A percentile compares a stretch with the other conserved stretches of the same genome.
Conservation (phyloP, 1,284 basidiomycete species). For the Heterobasidion parviporum region DNA sequence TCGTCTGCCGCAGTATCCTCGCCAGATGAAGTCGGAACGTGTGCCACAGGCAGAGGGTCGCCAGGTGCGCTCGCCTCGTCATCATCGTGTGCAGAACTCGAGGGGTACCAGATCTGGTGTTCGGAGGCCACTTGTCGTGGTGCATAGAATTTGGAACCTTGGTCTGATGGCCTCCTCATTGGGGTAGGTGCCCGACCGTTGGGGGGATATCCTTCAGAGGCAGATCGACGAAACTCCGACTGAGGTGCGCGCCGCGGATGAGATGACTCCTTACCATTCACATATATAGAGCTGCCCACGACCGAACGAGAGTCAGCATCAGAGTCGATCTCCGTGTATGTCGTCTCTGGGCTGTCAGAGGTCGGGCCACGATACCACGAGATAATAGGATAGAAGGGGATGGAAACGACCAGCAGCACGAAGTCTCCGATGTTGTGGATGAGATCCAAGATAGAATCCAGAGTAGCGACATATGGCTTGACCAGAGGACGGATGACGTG, state of each 20-base stretch:
- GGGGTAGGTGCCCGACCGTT: conserved; percentile 3
- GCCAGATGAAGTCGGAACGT: conserved; percentile 2
- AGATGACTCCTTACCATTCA: neutral
- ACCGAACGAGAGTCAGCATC: conserved; percentile 5
- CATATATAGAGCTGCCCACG: neutral
- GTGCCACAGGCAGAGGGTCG: conserved; percentile 15
- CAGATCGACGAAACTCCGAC: neutral
- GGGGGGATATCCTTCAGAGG: neutral
- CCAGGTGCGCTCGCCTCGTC: conserved; percentile 11
- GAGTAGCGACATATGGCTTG: conserved; percentile 54
- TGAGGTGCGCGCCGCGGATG: neutral
- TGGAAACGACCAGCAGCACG: conserved; percentile 41
- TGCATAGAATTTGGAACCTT: too few relatives aligned
- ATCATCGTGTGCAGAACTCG: conserved; percentile 23
- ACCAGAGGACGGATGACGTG: conserved; percentile 64
- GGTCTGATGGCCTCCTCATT: neutral
- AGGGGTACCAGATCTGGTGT: conserved; percentile 32
- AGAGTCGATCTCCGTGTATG: neutral
- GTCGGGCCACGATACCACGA: conserved; percentile 32
- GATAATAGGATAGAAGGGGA: conserved; percentile 41
- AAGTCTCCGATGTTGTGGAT: conserved; percentile 57
- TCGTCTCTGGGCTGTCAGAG: conserved; percentile 9
- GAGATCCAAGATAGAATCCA: conserved; percentile 55
- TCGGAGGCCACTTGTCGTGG: neutral
- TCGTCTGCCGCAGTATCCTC: conserved; percentile 22